Conservation (phyloP, 495 filamentous ascomycete species). For the Trichoderma erinaceum region DNA sequence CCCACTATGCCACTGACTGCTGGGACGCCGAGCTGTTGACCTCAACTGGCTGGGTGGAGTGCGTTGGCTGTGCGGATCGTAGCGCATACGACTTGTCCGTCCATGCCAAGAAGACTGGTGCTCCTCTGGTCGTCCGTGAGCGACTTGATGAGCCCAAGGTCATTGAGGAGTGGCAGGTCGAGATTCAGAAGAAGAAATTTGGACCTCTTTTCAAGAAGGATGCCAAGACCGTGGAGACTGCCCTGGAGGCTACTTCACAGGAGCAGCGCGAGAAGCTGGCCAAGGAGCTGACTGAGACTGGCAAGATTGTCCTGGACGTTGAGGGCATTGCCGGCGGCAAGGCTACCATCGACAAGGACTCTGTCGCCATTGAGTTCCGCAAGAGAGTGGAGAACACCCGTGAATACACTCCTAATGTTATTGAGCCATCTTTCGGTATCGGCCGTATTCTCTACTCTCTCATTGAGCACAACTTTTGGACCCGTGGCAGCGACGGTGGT, state of each 20-base stretch:
- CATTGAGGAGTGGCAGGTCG: constrained; percentile 69
- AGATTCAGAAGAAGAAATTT: constrained; percentile 78
- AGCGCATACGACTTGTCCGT: constrained; percentile 75
- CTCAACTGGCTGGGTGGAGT: constrained; percentile 81
- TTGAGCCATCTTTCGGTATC: constrained; percentile 82
- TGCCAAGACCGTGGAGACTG: constrained; percentile 63
- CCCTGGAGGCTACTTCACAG: constrained; percentile 60
- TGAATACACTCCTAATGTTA: constrained; percentile 78
- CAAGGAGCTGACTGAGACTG: constrained; percentile 55
- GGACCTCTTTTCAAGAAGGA: constrained; percentile 79
- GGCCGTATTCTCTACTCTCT: constrained; percentile 72
- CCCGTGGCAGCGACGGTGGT: constrained; percentile 54
- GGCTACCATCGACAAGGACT: constrained; percentile 65
- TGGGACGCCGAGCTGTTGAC: constrained; percentile 79
- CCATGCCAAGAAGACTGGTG: constrained; percentile 74
- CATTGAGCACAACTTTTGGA: constrained; percentile 78
- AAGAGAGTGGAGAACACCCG: constrained; percentile 62
- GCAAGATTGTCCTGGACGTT: constrained; percentile 63
- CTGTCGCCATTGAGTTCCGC: constrained; percentile 64
- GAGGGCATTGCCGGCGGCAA: constrained; percentile 42
- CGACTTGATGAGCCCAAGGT: constrained; percentile 52
- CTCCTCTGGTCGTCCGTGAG: constrained; percentile 65
- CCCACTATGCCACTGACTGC: constrained; percentile 79
- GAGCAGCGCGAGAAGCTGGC: constrained; percentile 64
- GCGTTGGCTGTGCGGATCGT: constrained; percentile 77